These are phyloP conservation scores for Cryptosporidium sp. DNA, from an alignment of 169 alveolate species.

Conservation along the genomic window DNA sequence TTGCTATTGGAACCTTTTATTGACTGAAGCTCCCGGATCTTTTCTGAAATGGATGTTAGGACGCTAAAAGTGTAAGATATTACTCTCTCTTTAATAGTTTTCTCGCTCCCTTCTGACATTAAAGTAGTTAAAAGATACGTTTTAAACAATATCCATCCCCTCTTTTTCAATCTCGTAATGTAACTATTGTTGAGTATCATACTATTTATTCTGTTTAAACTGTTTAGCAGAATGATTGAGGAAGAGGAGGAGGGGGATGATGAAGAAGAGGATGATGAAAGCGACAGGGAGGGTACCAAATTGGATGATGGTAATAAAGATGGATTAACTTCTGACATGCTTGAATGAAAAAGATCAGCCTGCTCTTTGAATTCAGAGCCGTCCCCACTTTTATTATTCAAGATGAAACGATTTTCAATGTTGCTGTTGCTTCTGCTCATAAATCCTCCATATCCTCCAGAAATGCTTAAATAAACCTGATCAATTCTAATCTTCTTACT, in stretches of 20 bases:
- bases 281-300: not conserved
- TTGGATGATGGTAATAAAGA: not conserved
- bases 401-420: not conserved
- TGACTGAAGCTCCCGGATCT: not conserved
- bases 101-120: slow-evolving; percentile 12
- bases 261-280: slow-evolving; percentile 49
- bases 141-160: slow-evolving; percentile 62
- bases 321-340: not conserved
- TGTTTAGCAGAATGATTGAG: not conserved
- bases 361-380: not conserved
- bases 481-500: slow-evolving; percentile 21
- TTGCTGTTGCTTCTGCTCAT: not conserved
- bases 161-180: slow-evolving; percentile 14
- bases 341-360: not conserved
- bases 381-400: not conserved
- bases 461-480: not conserved
- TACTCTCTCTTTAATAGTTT: slow-evolving; percentile 7
- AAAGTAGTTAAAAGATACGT: slow-evolving; percentile 19
- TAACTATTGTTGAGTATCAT: slow-evolving; percentile 8
- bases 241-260: slow-evolving; percentile 35
- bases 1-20: not conserved
- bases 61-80: slow-evolving; percentile 20
- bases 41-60: slow-evolving; percentile 23
- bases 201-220: not conserved
- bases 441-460: not conserved